Base-by-base conservation (phyloP, 192 early-diverging fungal genomes). In the Backusella tuberculispora region DNA sequence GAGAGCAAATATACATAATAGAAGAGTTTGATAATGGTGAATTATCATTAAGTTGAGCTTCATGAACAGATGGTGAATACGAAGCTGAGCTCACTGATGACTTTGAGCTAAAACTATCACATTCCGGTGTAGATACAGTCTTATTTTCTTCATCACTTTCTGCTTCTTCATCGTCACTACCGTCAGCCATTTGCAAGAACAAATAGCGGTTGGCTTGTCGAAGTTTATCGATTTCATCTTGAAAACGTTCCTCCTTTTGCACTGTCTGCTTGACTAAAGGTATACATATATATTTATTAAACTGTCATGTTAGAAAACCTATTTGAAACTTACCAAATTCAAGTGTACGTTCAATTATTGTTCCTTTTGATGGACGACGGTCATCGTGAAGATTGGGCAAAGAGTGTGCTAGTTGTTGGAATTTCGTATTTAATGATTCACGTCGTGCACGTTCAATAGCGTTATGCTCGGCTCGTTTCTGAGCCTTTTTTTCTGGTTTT, bases 371-470 rank as follows among this genome's bases (percentile, higher is more conserved):
- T 13, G 93, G 93, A 63, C 93, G 86, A 56, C 90, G 84, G 63
- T 91, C 89, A 65, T 90, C 83, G 63, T 81, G 81, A 38, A 94
- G 88, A 17, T 88, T 83, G 21, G 92, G 93, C 21, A 94, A 82
- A 26, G 92, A 85, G 73, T 90, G 88, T 12, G 93, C 93, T 40
- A 94, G 83, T 42, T 94, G 91, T 80, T 92, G 92, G 78, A 94
- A 94, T 78, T 92, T 88, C 19, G 83, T 84, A 78, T 94, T 94
- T 45, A 94, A 87, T 14, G 83, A 89, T 82, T 94, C 93, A 38
- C 93, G 90, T 63, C 93, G 83, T 50, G 92, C 92, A 15, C 93
- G 82, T 75, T 94, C 93, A 69, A 92, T 91, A 13, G 91, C 91
- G 74, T 94, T 94, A 80, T 94, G 93, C 40, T 85, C 89, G 19